Evolutionary conservation across 2,329 filamentous ascomycete genomes (phyloP).

Genomic region (Penicillium aurantiogriseum): DNA sequence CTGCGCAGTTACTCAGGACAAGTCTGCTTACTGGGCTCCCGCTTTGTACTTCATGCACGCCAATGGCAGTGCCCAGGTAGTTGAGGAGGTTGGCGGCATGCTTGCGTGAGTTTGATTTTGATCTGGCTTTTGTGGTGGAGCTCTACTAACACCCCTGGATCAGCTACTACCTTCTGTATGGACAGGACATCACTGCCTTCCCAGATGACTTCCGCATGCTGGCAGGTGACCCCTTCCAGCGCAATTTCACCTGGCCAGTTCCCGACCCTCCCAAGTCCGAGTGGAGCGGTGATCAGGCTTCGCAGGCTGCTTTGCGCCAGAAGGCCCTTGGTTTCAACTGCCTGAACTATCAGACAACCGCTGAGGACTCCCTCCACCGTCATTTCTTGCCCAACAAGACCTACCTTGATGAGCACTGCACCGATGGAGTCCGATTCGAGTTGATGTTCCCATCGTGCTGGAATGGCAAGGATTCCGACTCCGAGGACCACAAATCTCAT

Average conservation of each 20-base stretch:
- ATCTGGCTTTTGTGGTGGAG: slow-evolving; percentile 1
- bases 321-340: slow-evolving; percentile 95
- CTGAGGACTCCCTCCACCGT: slow-evolving; percentile 75
- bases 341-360: slow-evolving; percentile 67
- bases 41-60: slow-evolving; percentile 71
- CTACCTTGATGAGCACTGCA: slow-evolving; percentile 77
- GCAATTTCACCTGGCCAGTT: slow-evolving; percentile 68
- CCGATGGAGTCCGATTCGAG: slow-evolving; percentile 77
- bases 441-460: slow-evolving; percentile 89
- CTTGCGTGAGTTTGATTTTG: slow-evolving; percentile 64
- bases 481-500: slow-evolving; percentile 59
- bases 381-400: slow-evolving; percentile 78
- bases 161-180: slow-evolving; percentile 82
- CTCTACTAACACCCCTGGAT: slow-evolving; percentile 3
- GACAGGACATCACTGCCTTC: slow-evolving; percentile 67
- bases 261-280: slow-evolving; percentile 66
- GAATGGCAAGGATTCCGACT: slow-evolving; percentile 66
- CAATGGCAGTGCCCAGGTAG: slow-evolving; percentile 66
- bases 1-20: slow-evolving; percentile 75
- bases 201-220: slow-evolving; percentile 78
- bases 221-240: slow-evolving; percentile 66
- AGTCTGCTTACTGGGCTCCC: slow-evolving; percentile 86
- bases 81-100: slow-evolving; percentile 76
- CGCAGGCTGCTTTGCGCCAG: slow-evolving; percentile 69
- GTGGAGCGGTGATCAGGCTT: slow-evolving; percentile 65